A percentile compares a stretch with the other conserved stretches of the same genome.
These are phyloP conservation scores for Xanthoparmelia taractica DNA, from an alignment of 495 filamentous ascomycete species.

Conservation along the genomic window DNA sequence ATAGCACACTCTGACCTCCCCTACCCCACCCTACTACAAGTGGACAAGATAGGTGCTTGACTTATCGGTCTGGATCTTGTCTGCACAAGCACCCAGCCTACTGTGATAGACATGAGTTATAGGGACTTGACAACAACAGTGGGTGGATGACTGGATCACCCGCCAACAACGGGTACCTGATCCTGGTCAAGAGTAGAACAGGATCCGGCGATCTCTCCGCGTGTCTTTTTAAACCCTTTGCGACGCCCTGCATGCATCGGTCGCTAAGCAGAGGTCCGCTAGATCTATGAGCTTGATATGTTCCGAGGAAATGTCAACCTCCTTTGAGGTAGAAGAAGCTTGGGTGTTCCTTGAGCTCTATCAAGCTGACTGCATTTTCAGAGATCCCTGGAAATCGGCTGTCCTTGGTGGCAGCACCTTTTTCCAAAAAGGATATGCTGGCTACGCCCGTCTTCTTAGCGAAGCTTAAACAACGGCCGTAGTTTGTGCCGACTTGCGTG, in stretches of 20 bases:
- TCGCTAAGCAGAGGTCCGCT: not conserved
- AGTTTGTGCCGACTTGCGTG: constrained; percentile 69
- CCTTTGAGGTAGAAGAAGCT: constrained; percentile 3
- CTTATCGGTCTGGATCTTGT: constrained; percentile 13
- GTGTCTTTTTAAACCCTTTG: not conserved
- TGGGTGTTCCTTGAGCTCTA: constrained; percentile 28
- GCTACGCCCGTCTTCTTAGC: constrained; percentile 42
- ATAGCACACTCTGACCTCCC: not conserved
- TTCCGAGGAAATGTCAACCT: not conserved
- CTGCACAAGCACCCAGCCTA: not conserved
- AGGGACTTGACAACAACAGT: not conserved
- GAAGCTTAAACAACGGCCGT: constrained; percentile 52
- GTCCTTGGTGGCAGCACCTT: constrained; percentile 28
- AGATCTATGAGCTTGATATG: not conserved
- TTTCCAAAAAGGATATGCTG: constrained; percentile 37
- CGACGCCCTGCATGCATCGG: constrained; percentile 1
- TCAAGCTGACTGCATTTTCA: constrained; percentile 26
- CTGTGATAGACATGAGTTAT: constrained; percentile 1
- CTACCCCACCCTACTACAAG: constrained; percentile 16
- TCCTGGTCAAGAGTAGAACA: constrained; percentile 1
- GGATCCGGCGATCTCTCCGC: not conserved
- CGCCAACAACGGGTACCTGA: constrained; percentile 14
- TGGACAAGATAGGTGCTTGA: not conserved
- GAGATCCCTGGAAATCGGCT: constrained; percentile 37
- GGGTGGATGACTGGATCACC: constrained; percentile 1